Percentiles rank a stretch among this genome's conserved stretches.
phyloP scores from a whole-genome alignment of 1,139 yeast species.

The Kodamaea sp. region DNA sequence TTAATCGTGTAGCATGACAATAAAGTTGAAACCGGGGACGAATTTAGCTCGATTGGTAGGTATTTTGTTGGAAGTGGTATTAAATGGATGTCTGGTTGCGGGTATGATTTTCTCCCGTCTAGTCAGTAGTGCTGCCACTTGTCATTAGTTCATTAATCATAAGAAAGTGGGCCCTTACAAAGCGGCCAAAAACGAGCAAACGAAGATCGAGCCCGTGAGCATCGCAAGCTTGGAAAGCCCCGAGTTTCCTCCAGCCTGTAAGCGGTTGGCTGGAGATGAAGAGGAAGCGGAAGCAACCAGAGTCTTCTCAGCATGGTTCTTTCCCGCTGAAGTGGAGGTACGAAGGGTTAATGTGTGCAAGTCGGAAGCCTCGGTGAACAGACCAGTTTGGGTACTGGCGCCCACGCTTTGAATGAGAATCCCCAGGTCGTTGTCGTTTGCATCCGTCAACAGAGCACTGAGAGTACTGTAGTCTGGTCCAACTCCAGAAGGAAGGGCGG shows the following conservation, averaged over 20 bases:
- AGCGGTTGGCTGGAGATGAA: slow-evolving; percentile 5
- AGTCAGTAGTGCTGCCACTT: slow-evolving; percentile 5
- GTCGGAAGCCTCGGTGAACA: slow-evolving; percentile 12
- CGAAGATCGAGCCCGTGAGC: slow-evolving; percentile 10
- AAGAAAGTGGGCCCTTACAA: slow-evolving; percentile 7
- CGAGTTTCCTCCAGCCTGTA: slow-evolving; percentile 2
- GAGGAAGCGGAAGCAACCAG: slow-evolving; percentile 10
- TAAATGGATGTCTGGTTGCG: no score
- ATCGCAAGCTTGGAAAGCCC: slow-evolving; percentile 9
- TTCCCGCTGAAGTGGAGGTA: slow-evolving; percentile 4
- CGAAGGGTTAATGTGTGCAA: slow-evolving; percentile 13
- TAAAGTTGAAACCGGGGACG: no score
- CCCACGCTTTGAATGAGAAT: slow-evolving; percentile 9
- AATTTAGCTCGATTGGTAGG: no score
- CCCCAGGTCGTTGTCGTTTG: slow-evolving; percentile 4
- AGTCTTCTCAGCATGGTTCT: slow-evolving; percentile 8
- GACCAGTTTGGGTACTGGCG: slow-evolving; percentile 11
- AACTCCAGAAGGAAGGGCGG: slow-evolving; percentile 1
- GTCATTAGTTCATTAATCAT: slow-evolving; percentile 6
- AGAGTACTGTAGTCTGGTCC: not conserved
- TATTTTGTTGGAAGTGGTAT: no score
- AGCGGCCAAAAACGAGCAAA: slow-evolving; percentile 12
- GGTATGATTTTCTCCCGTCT: no score
- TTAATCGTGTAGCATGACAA: no score
- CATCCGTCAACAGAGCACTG: slow-evolving; percentile 1